phyloP scores from a whole-genome alignment of 2,329 filamentous ascomycete genomes.

The Cordyceps farinosa region DNA sequence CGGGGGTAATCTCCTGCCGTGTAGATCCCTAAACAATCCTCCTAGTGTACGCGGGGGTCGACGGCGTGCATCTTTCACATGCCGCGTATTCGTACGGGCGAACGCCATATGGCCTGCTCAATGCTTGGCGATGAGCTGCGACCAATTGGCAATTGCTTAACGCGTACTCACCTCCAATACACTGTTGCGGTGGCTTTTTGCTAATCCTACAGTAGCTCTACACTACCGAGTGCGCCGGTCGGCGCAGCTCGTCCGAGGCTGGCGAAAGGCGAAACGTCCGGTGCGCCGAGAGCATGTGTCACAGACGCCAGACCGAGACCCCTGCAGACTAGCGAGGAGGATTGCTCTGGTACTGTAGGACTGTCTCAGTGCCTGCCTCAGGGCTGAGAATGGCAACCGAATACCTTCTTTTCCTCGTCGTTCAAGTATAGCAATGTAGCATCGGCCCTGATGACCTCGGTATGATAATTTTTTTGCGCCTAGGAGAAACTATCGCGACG shows the following conservation, averaged over 20 bases:
- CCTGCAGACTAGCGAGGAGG: not conserved
- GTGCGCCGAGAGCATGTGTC: slow-evolving; percentile 8
- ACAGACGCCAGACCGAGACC: not conserved
- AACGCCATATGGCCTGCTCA: not conserved
- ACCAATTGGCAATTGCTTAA: not conserved
- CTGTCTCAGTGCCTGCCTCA: not conserved
- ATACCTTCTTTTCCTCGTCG: not conserved
- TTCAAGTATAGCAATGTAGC: not conserved
- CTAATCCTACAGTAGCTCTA: too few relatives aligned
- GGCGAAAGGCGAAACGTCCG: slow-evolving; percentile 11
- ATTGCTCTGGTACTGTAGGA: not conserved
- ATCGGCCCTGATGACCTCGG: not conserved
- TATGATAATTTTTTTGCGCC: not conserved
- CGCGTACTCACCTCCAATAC: not conserved
- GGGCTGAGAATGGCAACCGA: not conserved
- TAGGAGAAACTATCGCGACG: not conserved
- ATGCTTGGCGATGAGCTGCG: not conserved
- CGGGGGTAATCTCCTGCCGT: not conserved
- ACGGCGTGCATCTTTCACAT: not conserved
- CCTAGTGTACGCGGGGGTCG: not conserved
- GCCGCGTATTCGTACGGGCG: not conserved
- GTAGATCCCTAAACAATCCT: not conserved
- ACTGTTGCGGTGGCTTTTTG: not conserved
- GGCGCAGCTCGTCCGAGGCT: not conserved
- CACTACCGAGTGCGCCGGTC: not conserved